Conservation (phyloP, 1,139 yeast genomes). For the Blastobotrys malaysiensis region DNA sequence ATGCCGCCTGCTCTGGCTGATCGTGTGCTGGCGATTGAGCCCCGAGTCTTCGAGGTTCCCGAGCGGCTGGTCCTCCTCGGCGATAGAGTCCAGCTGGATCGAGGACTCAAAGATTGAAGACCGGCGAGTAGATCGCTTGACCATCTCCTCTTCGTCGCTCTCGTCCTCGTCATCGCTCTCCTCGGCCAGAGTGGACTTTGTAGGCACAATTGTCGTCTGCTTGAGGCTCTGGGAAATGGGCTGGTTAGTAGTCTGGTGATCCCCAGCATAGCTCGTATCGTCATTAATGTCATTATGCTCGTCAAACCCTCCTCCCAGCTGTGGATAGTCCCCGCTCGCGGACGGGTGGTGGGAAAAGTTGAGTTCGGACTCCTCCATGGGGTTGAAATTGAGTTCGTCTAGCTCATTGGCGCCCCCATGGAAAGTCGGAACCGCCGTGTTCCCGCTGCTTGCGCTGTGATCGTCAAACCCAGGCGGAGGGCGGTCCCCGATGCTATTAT, state of each 20-base stretch:
- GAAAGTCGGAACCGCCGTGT: neutral
- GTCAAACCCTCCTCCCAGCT: no score
- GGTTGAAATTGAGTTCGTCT: neutral
- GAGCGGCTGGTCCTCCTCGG: constrained; percentile 18
- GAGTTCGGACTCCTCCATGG: neutral
- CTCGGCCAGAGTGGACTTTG: constrained; percentile 29
- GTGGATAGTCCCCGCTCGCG: no score
- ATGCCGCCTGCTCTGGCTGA: neutral
- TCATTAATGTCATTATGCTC: neutral
- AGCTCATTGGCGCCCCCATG: neutral
- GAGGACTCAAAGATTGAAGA: neutral
- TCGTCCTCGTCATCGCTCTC: constrained; percentile 27
- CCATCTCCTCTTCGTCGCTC: constrained; percentile 18
- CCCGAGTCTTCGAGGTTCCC: constrained; percentile 9
- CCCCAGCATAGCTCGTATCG: neutral
- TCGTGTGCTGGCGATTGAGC: neutral
- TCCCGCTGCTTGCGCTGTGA: neutral
- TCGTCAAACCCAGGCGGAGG: neutral
- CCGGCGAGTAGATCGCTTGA: neutral
- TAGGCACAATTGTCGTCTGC: constrained; percentile 28
- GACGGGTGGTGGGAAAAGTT: no score
- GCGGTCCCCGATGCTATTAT: no score
- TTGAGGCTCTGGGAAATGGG: constrained; percentile 19
- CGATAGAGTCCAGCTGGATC: constrained; percentile 11
- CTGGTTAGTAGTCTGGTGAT: neutral